Conservation (phyloP, 202 grass and related monocot species). For the Musa balbisiana region DNA sequence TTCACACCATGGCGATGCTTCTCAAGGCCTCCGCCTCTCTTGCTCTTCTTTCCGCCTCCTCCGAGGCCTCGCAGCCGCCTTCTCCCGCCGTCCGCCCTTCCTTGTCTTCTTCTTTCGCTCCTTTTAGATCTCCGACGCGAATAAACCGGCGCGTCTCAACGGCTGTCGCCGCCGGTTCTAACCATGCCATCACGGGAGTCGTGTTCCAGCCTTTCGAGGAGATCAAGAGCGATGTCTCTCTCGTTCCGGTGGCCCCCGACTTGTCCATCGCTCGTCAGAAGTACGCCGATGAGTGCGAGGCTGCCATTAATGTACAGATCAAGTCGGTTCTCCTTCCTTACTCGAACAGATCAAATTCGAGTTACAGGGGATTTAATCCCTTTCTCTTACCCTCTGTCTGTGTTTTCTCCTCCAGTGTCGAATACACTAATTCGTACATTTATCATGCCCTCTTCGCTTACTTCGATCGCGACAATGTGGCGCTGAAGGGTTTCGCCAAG, state of each 20-base stretch:
- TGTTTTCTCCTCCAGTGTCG: slow-evolving; percentile 38
- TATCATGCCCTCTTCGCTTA: slow-evolving; percentile 95
- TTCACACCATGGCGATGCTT: not conserved
- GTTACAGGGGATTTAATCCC: not conserved
- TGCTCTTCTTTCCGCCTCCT: not conserved
- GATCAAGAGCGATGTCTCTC: slow-evolving; percentile 3
- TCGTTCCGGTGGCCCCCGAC: not conserved
- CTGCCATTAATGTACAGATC: slow-evolving; percentile 24
- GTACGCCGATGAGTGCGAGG: slow-evolving; percentile 15
- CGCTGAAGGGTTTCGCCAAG: slow-evolving; percentile 80
- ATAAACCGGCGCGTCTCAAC: not conserved
- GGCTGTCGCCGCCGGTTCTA: not conserved
- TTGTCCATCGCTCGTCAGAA: slow-evolving; percentile 18
- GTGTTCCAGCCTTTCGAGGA: slow-evolving; percentile 24
- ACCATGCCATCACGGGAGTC: slow-evolving; percentile 1
- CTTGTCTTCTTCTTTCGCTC: not conserved
- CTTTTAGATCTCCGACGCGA: not conserved
- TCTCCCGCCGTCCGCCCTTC: not conserved
- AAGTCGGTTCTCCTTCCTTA: not conserved
- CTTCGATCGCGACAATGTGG: slow-evolving; percentile 89
- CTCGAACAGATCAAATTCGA: not conserved
- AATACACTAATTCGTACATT: slow-evolving; percentile 78
- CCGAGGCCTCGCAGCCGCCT: not conserved
- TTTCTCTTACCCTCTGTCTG: not conserved
- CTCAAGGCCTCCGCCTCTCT: not conserved